Evolutionary conservation across 2,329 filamentous ascomycete species (phyloP).

Genomic region (Colletotrichum sp.): DNA sequence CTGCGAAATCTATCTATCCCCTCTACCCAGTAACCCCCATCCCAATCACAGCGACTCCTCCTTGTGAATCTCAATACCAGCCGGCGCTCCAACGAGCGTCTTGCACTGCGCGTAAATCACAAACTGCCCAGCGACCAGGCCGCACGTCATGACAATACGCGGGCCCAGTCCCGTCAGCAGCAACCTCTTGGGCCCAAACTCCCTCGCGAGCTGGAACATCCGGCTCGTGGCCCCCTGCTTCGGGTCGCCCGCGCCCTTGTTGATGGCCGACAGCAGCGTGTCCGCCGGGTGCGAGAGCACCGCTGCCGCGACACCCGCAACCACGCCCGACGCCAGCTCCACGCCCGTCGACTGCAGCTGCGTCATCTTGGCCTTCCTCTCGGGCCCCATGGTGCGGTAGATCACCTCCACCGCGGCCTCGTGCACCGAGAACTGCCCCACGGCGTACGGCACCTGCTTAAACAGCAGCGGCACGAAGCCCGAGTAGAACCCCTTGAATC

Average conservation of each 20-base stretch:
- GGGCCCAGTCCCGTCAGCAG: slow-evolving; percentile 54
- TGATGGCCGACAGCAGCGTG: slow-evolving; percentile 59
- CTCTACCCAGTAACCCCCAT: neutral
- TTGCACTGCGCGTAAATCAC: slow-evolving; percentile 63
- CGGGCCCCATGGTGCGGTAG: slow-evolving; percentile 70
- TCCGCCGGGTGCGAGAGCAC: slow-evolving; percentile 91
- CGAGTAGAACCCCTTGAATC: slow-evolving; percentile 84
- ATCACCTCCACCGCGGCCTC: slow-evolving; percentile 84
- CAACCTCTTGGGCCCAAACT: slow-evolving; percentile 55
- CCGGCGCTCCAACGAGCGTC: slow-evolving; percentile 54
- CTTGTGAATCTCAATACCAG: slow-evolving; percentile 59
- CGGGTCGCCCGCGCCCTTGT: slow-evolving; percentile 57
- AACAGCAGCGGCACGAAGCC: slow-evolving; percentile 87
- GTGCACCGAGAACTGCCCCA: slow-evolving; percentile 93
- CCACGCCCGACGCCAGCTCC: slow-evolving; percentile 85
- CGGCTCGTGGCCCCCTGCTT: slow-evolving; percentile 52
- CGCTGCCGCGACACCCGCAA: slow-evolving; percentile 87
- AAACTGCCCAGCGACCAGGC: slow-evolving; percentile 57
- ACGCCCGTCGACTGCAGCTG: slow-evolving; percentile 78
- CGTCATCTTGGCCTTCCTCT: slow-evolving; percentile 70
- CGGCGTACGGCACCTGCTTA: slow-evolving; percentile 92
- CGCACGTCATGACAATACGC: slow-evolving; percentile 58
- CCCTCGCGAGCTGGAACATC: slow-evolving; percentile 56
- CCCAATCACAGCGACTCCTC: slow-evolving; percentile 29
- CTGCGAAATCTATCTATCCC: neutral